phyloP scores from a whole-genome alignment of 2,329 filamentous ascomycete genomes.

The Drechslera avenae region DNA sequence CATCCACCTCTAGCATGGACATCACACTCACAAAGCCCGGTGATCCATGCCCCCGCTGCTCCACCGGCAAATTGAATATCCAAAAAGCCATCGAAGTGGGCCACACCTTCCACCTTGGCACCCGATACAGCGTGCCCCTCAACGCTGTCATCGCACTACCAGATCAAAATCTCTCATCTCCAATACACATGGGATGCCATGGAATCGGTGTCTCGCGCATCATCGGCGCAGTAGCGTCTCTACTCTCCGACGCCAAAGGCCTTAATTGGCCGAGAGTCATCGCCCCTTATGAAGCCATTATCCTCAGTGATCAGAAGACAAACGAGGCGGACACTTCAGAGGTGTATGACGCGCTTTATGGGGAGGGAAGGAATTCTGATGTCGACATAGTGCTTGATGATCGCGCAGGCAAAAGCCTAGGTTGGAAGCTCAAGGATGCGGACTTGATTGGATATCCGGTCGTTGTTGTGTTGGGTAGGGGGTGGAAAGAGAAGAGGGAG shows the following conservation, averaged over 20 bases:
- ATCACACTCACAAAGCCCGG: constrained; percentile 69
- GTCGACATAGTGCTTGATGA: constrained; percentile 48
- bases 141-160: constrained; percentile 63
- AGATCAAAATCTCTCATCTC: constrained; percentile 49
- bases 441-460: constrained; percentile 89
- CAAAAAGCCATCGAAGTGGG: constrained; percentile 85
- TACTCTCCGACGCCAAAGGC: constrained; percentile 69
- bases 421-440: constrained; percentile 89
- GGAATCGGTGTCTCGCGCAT: constrained; percentile 93
- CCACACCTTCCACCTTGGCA: constrained; percentile 93
- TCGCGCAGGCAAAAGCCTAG: constrained; percentile 61
- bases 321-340: constrained; percentile 56
- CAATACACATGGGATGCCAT: constrained; percentile 93
- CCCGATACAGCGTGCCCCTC: constrained; percentile 80
- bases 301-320: constrained; percentile 61
- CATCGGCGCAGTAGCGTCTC: constrained; percentile 82
- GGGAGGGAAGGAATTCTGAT: background rate
- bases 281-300: constrained; percentile 78
- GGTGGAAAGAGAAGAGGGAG: constrained; percentile 44
- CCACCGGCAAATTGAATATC: constrained; percentile 64
- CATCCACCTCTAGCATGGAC: constrained; percentile 47
- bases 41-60: constrained; percentile 75
- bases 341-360: constrained; percentile 67
- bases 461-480: constrained; percentile 72
- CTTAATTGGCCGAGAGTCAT: constrained; percentile 88